Evolutionary conservation across 257 asterid species (phyloP), one percentile per base, ranked within the genome.

Genomic region (Scutellaria baicalensis): DNA sequence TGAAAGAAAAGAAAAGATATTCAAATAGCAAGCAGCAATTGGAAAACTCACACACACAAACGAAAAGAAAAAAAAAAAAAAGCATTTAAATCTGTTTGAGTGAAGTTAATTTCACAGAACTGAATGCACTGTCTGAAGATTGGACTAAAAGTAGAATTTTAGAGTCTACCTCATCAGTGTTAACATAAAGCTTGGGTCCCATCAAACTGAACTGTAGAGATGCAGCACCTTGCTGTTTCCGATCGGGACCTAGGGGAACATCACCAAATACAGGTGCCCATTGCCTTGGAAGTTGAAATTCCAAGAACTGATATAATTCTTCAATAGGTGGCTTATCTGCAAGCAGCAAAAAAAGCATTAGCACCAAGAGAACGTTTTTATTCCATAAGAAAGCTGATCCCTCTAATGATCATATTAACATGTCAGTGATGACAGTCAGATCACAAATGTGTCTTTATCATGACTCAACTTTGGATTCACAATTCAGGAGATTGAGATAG

Each of bases 241-340:
- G 77, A 47, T 89, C 91, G 13, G 93, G 96, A 54, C 96, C 93
- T 38, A 84, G 76, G 23, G 91, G 86, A 68, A 89, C 87, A 13
- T 89, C 96, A 45, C 93, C 87, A 69, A 81, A 89, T 55, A 89
- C 91, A 44, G 96, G 96, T 59, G 93, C 96, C 96, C 96, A 89
- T 60, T 80, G 90, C 80, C 82, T 85, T 56, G 93, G 96, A 68
- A 83, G 87, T 79, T 89, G 96, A 74, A 89, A 89, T 72, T 89
- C 96, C 82, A 89, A 59, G 76, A 89, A 89, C 44, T 86, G 93
- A 48, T 80, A 76, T 71, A 89, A 79, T 79, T 89, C 93, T 85
- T 86, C 96, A 63, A 83, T 80, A 50, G 96, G 91, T 45, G 96
- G 96, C 80, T 89, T 89, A 79, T 82, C 94, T 89, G 82, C 85